Conservation (phyloP, 257 asterid genomes). For the Nicotiana sylvestris region DNA sequence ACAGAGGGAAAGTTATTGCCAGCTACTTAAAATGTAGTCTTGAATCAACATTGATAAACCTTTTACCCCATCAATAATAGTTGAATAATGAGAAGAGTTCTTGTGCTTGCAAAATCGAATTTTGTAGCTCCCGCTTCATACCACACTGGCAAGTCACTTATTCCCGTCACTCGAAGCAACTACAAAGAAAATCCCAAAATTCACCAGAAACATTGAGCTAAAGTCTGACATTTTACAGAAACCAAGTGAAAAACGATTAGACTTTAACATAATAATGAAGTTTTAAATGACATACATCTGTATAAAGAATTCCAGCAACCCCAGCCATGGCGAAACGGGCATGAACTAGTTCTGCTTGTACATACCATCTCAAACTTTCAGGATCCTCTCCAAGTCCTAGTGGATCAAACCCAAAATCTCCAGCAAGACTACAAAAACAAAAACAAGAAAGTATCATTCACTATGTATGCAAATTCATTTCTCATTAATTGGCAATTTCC, state of each 20-base stretch:
- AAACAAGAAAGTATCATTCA: neutral
- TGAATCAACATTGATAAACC: neutral
- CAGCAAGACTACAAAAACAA: slow-evolving; percentile 52
- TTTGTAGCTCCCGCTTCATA: slow-evolving; percentile 90
- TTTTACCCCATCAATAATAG: slow-evolving; percentile 80
- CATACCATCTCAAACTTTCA: slow-evolving; percentile 79
- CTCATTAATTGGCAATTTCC: neutral
- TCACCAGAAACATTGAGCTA: neutral
- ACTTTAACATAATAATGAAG: neutral
- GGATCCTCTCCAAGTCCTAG: slow-evolving; percentile 94
- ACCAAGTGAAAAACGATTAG: neutral
- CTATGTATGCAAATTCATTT: neutral
- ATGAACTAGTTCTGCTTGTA: slow-evolving; percentile 89
- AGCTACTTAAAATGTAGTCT: no score
- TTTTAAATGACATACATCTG: slow-evolving; percentile 48
- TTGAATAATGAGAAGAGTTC: slow-evolving; percentile 63
- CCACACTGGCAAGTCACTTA: slow-evolving; percentile 78
- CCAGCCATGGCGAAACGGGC: slow-evolving; percentile 96
- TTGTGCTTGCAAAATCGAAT: slow-evolving; percentile 66
- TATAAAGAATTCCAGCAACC: slow-evolving; percentile 77
- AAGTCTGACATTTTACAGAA: neutral
- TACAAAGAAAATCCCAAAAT: slow-evolving; percentile 21
- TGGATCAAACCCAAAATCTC: slow-evolving; percentile 91
- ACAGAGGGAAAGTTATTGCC: neutral
- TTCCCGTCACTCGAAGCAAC: slow-evolving; percentile 74